These are phyloP conservation scores for Suhomyces faveliae DNA, from an alignment of 805 yeast species.

Conservation along the genomic window DNA sequence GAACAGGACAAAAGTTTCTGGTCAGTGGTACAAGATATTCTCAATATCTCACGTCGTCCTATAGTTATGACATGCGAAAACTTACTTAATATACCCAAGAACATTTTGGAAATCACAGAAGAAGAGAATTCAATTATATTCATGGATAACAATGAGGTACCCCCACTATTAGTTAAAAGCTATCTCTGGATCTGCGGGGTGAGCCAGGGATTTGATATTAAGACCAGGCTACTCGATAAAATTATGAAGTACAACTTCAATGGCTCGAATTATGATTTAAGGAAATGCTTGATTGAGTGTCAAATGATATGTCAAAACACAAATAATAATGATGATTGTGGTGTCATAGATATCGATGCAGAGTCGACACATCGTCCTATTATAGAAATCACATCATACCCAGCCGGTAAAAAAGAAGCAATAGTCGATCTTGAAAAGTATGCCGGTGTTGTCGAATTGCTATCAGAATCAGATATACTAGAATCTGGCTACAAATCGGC, in stretches of 20 bases:
- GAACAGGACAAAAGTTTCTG: conserved; percentile 81
- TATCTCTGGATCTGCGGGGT: conserved; percentile 45
- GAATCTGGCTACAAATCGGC: conserved; percentile 24
- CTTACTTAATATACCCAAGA: conserved; percentile 45
- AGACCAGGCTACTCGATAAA: conserved; percentile 23
- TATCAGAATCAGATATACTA: conserved; percentile 32
- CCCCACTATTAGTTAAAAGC: conserved; percentile 18
- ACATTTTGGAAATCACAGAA: conserved; percentile 44
- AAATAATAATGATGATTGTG: background rate
- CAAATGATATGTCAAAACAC: conserved; percentile 38
- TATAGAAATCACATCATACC: background rate
- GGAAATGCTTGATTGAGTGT: conserved; percentile 45
- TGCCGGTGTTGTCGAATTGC: conserved; percentile 18
- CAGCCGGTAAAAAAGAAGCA: background rate
- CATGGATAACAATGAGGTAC: conserved; percentile 22
- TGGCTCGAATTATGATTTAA: conserved; percentile 38
- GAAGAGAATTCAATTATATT: conserved; percentile 41
- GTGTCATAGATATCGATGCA: background rate
- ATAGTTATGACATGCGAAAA: conserved; percentile 65
- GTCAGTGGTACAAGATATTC: conserved; percentile 61
- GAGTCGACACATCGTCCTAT: background rate
- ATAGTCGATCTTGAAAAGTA: conserved; percentile 6
- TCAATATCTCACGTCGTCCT: conserved; percentile 65
- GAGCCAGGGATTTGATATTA: conserved; percentile 34
- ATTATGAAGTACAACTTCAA: conserved; percentile 22